phyloP scores from a whole-genome alignment of 208 protist genomes.

The Lotmaria passim region DNA sequence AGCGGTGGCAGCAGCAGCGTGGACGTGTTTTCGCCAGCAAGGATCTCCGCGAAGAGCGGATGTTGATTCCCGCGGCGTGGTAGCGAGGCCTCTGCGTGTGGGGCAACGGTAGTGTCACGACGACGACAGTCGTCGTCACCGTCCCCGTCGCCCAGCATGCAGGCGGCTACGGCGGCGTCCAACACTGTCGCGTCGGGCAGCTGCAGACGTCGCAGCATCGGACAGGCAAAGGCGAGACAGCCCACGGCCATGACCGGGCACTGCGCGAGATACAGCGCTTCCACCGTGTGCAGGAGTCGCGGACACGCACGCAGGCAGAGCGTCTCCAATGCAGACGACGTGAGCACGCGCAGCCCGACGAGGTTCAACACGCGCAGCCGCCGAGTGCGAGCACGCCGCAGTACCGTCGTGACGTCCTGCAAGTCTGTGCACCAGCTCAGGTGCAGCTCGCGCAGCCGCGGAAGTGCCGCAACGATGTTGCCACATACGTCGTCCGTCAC shows the following conservation, averaged over 20 bases:
- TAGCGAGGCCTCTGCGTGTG: too few relatives aligned
- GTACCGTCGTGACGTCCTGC: neutral
- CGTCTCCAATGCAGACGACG: neutral
- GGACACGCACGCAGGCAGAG: slow-evolving; percentile 4
- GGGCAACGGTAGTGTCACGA: too few relatives aligned
- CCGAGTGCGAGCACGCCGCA: neutral
- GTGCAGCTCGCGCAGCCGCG: slow-evolving; percentile 4
- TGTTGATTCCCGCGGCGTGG: too few relatives aligned
- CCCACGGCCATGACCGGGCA: slow-evolving; percentile 4
- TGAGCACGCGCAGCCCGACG: neutral
- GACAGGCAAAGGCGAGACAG: slow-evolving; percentile 10
- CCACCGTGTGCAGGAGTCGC: neutral
- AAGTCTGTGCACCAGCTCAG: slow-evolving; percentile 1
- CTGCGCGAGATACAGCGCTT: slow-evolving; percentile 15
- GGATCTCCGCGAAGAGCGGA: too few relatives aligned
- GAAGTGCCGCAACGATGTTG: neutral
- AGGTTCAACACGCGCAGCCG: slow-evolving; percentile 8
- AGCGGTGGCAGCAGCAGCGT: neutral
- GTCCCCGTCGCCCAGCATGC: neutral
- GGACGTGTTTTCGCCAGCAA: too few relatives aligned
- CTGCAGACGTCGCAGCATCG: slow-evolving; percentile 1
- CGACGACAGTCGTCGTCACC: neutral
- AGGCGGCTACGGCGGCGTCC: neutral
- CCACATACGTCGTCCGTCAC: neutral
- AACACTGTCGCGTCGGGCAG: slow-evolving; percentile 13